Conservation (phyloP, 2,329 filamentous ascomycete species). For the Aureobasidium zeae region DNA sequence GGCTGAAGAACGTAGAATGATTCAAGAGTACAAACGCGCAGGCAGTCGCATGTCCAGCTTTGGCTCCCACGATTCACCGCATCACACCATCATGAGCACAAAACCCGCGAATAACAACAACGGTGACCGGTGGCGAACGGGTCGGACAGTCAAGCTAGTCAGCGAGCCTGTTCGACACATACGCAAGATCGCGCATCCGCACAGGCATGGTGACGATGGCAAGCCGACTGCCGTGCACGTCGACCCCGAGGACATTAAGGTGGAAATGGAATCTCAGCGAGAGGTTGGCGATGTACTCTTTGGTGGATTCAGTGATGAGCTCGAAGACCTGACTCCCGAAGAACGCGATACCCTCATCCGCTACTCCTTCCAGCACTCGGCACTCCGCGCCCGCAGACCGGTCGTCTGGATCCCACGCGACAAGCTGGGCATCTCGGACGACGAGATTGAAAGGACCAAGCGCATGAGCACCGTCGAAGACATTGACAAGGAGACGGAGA, state of each 20-base stretch:
- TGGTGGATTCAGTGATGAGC: slow-evolving; percentile 78
- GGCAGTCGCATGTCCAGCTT: slow-evolving; percentile 15
- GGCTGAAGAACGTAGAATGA: slow-evolving; percentile 34
- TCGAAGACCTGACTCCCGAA: slow-evolving; percentile 85
- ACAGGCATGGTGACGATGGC: background rate
- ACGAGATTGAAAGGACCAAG: slow-evolving; percentile 74
- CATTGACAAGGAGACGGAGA: slow-evolving; percentile 17
- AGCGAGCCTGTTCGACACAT: slow-evolving; percentile 8
- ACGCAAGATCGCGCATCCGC: slow-evolving; percentile 7
- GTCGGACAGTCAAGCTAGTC: slow-evolving; percentile 13
- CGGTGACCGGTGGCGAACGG: slow-evolving; percentile 12
- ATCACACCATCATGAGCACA: slow-evolving; percentile 15
- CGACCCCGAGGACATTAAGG: slow-evolving; percentile 31
- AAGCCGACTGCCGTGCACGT: background rate
- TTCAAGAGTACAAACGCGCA: slow-evolving; percentile 15
- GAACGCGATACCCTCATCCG: slow-evolving; percentile 78
- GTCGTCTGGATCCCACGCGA: slow-evolving; percentile 92
- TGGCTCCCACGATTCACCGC: slow-evolving; percentile 5
- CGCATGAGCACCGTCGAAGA: slow-evolving; percentile 56
- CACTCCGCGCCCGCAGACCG: slow-evolving; percentile 72
- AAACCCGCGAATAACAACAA: slow-evolving; percentile 10
- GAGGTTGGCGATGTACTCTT: slow-evolving; percentile 72
- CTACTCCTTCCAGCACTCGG: slow-evolving; percentile 84
- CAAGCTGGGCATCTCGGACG: slow-evolving; percentile 79
- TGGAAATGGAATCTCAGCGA: slow-evolving; percentile 61